A percentile compares a stretch with the other conserved stretches of the same genome.
phyloP scores from a whole-genome alignment of 345 rosid species.

The Geranium rotundifolium region DNA sequence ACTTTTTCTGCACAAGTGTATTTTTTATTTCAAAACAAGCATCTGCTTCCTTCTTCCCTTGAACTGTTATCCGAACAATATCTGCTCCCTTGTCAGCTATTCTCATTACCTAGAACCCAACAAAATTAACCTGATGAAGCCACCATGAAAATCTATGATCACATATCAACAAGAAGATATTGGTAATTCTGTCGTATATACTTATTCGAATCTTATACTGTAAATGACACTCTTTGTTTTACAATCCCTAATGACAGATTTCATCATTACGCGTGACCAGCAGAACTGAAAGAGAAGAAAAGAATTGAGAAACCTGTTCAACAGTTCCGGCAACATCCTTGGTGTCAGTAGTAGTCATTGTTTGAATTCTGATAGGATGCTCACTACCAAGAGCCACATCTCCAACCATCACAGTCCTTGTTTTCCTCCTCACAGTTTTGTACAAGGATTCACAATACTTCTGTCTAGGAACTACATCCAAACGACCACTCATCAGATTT shows the following conservation, averaged over 20 bases:
- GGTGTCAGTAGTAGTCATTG: constrained; percentile 91
- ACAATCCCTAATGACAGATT: neutral
- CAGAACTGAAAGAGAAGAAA: neutral
- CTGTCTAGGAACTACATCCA: constrained; percentile 71
- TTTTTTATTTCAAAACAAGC: constrained; percentile 94
- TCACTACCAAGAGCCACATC: constrained; percentile 86
- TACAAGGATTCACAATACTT: constrained; percentile 86
- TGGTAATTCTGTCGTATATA: neutral
- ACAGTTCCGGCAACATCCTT: constrained; percentile 88
- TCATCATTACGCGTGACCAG: neutral
- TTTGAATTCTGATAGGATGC: constrained; percentile 88
- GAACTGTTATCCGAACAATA: constrained; percentile 91
- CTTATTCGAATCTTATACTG: neutral
- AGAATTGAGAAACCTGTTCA: constrained; percentile 50
- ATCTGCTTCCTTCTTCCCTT: constrained; percentile 97
- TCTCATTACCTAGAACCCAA: constrained; percentile 62
- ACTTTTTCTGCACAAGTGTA: constrained; percentile 88
- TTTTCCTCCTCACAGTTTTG: constrained; percentile 86
- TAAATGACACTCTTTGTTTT: neutral
- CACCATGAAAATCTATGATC: neutral
- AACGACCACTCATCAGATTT: constrained; percentile 10
- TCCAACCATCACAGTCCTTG: constrained; percentile 90
- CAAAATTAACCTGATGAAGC: constrained; percentile 2
- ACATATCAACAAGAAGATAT: neutral
- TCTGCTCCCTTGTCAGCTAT: constrained; percentile 92